These are phyloP conservation scores for Floccularia luteovirens DNA, from an alignment of 768 basidiomycete genomes.

Conservation along the genomic window DNA sequence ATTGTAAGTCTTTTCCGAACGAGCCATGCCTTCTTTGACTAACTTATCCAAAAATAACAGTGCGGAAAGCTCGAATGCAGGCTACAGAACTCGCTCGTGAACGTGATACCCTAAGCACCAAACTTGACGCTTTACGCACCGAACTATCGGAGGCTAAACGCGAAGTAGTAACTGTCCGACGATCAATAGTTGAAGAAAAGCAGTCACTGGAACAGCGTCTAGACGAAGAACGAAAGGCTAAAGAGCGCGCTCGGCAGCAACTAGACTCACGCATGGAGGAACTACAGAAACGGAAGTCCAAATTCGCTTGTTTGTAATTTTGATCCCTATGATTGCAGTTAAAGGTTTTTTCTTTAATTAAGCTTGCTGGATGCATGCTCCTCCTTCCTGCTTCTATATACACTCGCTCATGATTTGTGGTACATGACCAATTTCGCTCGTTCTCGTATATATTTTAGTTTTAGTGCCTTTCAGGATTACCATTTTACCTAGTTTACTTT, in stretches of 20 bases:
- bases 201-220: slow-evolving; percentile 76
- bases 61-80: slow-evolving; percentile 92
- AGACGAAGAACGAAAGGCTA: slow-evolving; percentile 83
- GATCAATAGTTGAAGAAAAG: slow-evolving; percentile 83
- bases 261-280: slow-evolving; percentile 87
- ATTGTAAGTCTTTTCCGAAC: slow-evolving; percentile 65
- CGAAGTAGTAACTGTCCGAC: slow-evolving; percentile 70
- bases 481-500: slow-evolving; percentile 21
- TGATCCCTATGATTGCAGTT: slow-evolving; percentile 8
- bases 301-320: slow-evolving; percentile 80
- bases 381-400: slow-evolving; percentile 6
- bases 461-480: slow-evolving; percentile 27
- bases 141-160: slow-evolving; percentile 75
- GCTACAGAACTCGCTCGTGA: slow-evolving; percentile 85
- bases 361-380: slow-evolving; percentile 12
- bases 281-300: slow-evolving; percentile 77
- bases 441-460: no score
- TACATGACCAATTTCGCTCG: slow-evolving; percentile 24
- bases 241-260: slow-evolving; percentile 83
- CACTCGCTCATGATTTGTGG: slow-evolving; percentile 14
- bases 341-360: slow-evolving; percentile 9
- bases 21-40: slow-evolving; percentile 3
- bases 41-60: slow-evolving; percentile 26
- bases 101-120: slow-evolving; percentile 63
- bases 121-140: slow-evolving; percentile 58